Conservation (phyloP, 768 basidiomycete genomes). For the Mycena vitilis region DNA sequence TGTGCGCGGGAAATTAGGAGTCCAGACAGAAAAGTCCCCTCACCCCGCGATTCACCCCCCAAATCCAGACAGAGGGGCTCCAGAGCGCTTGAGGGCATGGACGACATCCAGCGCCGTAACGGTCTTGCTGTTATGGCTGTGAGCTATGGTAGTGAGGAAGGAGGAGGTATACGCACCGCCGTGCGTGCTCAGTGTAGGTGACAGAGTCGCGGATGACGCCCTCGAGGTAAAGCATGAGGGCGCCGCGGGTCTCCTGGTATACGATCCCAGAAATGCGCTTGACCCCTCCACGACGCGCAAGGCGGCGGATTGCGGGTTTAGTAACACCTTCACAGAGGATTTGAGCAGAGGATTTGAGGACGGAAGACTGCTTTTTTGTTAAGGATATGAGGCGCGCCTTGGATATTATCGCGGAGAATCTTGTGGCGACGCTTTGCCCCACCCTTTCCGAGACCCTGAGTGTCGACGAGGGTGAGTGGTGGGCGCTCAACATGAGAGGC, state of each 20-base stretch:
- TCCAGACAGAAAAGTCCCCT: neutral
- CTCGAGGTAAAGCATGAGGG: conserved; percentile 25
- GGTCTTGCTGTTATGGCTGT: neutral
- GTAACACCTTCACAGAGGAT: conserved; percentile 22
- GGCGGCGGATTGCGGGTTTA: conserved; percentile 11
- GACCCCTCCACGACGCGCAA: conserved; percentile 24
- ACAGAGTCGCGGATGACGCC: conserved; percentile 20
- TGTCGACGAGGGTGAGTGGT: neutral
- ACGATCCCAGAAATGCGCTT: conserved; percentile 24
- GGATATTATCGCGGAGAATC: conserved; percentile 72
- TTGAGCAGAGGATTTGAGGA: no score
- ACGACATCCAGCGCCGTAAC: conserved; percentile 20
- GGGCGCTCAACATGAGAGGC: neutral
- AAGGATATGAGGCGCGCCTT: no score
- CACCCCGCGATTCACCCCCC: conserved; percentile 8
- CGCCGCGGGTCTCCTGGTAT: conserved; percentile 19
- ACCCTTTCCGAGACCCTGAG: conserved; percentile 75
- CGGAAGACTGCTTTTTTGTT: no score
- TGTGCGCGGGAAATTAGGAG: conserved; percentile 8
- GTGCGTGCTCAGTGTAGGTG: conserved; percentile 17
- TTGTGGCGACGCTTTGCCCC: conserved; percentile 79
- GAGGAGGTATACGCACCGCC: neutral
- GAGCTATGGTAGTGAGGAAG: neutral
- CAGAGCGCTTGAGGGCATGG: conserved; percentile 20
- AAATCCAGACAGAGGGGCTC: conserved; percentile 11